These are phyloP conservation scores for Halophytophthora polymorphica DNA, from an alignment of 352 stramenopile genomes.

Conservation along the genomic window DNA sequence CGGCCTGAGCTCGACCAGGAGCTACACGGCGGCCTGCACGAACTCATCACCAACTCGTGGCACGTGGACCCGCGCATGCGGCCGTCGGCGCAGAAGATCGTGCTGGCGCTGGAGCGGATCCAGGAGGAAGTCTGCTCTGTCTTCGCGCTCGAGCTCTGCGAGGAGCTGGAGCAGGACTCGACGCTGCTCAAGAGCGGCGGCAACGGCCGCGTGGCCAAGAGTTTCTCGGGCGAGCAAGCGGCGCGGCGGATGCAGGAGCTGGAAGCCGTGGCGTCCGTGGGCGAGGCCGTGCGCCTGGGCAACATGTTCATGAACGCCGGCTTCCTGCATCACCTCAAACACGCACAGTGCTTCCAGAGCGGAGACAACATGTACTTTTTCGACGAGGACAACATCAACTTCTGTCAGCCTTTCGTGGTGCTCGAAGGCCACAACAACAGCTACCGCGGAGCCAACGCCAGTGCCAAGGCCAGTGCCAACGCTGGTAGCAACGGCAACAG, in stretches of 20 bases:
- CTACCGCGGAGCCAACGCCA: neutral
- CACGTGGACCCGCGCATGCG: constrained; percentile 33
- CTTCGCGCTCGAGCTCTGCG: constrained; percentile 33
- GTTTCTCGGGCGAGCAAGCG: constrained; percentile 23
- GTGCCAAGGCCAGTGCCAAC: neutral
- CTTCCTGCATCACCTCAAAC: constrained; percentile 51
- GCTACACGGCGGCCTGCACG: constrained; percentile 27
- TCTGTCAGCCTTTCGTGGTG: constrained; percentile 33
- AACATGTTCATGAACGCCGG: constrained; percentile 61
- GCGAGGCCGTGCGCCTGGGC: constrained; percentile 43
- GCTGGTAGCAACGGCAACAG: constrained; percentile 5
- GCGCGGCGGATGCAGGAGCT: constrained; percentile 40
- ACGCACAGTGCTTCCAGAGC: constrained; percentile 39
- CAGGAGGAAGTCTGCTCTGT: constrained; percentile 40
- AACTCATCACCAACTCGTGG: constrained; percentile 41
- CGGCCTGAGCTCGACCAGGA: constrained; percentile 32
- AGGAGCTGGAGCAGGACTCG: constrained; percentile 29
- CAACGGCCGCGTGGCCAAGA: constrained; percentile 14
- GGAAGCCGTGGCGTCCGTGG: constrained; percentile 30
- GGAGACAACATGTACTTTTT: constrained; percentile 44
- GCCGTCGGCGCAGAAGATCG: constrained; percentile 39
- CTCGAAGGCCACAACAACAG: constrained; percentile 20
- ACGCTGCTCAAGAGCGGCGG: constrained; percentile 20
- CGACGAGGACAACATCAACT: constrained; percentile 35
- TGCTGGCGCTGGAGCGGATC: constrained; percentile 38